Base-by-base conservation (phyloP, 768 basidiomycete species). In the Suillus plorans region DNA sequence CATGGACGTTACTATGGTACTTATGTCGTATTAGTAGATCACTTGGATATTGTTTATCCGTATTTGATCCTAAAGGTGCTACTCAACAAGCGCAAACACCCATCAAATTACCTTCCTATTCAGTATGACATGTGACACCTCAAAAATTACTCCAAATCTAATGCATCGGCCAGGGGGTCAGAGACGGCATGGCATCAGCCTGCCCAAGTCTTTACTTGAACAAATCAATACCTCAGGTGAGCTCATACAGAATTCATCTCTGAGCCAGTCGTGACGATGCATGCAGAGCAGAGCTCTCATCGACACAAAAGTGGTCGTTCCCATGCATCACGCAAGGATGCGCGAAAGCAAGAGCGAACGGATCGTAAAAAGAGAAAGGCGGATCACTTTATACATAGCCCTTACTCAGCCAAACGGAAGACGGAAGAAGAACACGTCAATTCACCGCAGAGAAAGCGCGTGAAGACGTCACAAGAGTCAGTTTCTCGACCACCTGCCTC, bases 331-430 rank as follows among this genome's bases (percentile, higher is more conserved):
- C 82, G 90, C 63, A 91, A 87, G 73, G 89, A 89, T 57, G 72
- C 82, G 16, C 79, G 91, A 50, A 92, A 89, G 72, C 82, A 87
- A 69, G 84, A 83, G 36, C 82, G 90, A n/a, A 65, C 78, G 1
- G 80, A 79, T 53, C 80, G 80, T 60, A 94, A 91, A 73, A 81
- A 85, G 69, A 83, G 85, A 53, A 91, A 85, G 70, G 87, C 89
- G 0, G 78, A 82, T 45, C 85, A 83, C 70, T 89, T 89, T 73
- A 79, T 39, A 20, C 39, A 59, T 7, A 60, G 44, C 18, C 66
- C 66, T 39, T 64, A 67, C 49, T 45, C 31, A 47, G 71, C 80
- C 62, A 83, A 86, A 60, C 74, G 72, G 45, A 76, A 72, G 22
- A 79, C 80, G 4, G 81, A 83, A 41, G 72, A 71, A 8, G 82